A percentile compares a stretch with the other conserved stretches of the same genome.
These are phyloP conservation scores for Raffaelea arxii DNA, from an alignment of 2,329 filamentous ascomycete genomes.

Conservation along the genomic window DNA sequence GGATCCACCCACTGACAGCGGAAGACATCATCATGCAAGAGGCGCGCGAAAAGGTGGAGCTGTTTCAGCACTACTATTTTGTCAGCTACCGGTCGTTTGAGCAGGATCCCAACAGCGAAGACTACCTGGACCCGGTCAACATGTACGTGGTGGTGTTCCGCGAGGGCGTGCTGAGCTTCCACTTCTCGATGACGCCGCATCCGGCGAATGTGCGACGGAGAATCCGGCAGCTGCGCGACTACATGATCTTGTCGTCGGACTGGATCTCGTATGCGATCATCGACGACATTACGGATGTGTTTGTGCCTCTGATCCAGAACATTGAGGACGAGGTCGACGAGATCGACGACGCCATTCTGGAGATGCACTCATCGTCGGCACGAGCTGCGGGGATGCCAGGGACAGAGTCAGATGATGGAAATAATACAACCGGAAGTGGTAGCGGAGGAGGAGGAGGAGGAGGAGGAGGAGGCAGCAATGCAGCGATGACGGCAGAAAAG, in stretches of 20 bases:
- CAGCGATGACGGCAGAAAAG: slow-evolving; percentile 8
- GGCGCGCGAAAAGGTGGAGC: slow-evolving; percentile 92
- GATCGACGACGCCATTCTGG: slow-evolving; percentile 85
- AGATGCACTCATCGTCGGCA: slow-evolving; percentile 57
- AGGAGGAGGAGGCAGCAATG: background rate
- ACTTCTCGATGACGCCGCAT: slow-evolving; percentile 93
- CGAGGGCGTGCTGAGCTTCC: slow-evolving; percentile 90
- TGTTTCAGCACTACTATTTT: slow-evolving; percentile 97
- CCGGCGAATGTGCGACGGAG: slow-evolving; percentile 90
- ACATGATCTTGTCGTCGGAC: slow-evolving; percentile 83
- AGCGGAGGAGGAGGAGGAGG: slow-evolving; percentile 28
- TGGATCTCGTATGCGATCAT: slow-evolving; percentile 99
- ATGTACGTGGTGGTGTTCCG: slow-evolving; percentile 97
- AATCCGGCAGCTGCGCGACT: slow-evolving; percentile 89
- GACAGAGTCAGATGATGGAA: background rate
- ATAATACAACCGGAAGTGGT: background rate
- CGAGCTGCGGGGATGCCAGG: background rate
- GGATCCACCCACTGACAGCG: slow-evolving; percentile 87
- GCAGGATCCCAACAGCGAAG: slow-evolving; percentile 79
- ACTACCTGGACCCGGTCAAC: slow-evolving; percentile 91
- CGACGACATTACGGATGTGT: slow-evolving; percentile 96
- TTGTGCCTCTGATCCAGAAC: slow-evolving; percentile 79
- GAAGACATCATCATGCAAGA: slow-evolving; percentile 98
- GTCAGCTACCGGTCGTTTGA: slow-evolving; percentile 98
- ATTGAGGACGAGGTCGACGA: slow-evolving; percentile 97